Evolutionary conservation across 257 asterid genomes (phyloP).

Genomic region (Solanum chiquidenum): DNA sequence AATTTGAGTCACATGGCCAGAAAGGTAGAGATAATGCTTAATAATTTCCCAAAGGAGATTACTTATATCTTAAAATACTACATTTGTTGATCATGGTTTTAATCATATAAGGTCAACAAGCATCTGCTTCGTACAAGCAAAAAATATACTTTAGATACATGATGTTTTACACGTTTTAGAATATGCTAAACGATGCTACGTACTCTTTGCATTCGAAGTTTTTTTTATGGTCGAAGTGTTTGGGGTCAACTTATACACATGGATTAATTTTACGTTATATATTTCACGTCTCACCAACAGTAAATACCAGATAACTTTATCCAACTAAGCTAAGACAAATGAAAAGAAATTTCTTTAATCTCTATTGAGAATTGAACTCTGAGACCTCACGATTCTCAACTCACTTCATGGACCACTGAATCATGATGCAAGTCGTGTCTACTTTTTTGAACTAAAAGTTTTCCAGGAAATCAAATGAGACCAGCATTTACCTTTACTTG

Average conservation of each 20-base stretch:
- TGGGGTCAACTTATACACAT: not conserved
- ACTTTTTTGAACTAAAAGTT: not conserved
- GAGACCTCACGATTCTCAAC: not conserved
- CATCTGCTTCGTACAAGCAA: not conserved
- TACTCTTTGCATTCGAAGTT: not conserved
- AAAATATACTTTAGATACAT: not conserved
- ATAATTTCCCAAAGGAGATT: not conserved
- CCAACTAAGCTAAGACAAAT: not conserved
- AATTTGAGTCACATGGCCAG: not conserved
- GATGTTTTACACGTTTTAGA: not conserved
- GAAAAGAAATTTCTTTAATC: not conserved
- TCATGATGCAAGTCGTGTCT: too few species aligned
- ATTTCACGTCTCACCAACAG: rapidly evolving
- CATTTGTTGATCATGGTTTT: not conserved
- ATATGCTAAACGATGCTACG: not conserved
- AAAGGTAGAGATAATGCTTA: not conserved
- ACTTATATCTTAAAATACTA: not conserved
- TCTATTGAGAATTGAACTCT: too few species aligned
- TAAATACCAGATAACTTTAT: not conserved
- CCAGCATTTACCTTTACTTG: not conserved
- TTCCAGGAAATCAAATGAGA: not conserved
- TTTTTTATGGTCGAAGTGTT: too few species aligned
- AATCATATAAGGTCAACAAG: not conserved
- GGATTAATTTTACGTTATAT: not conserved
- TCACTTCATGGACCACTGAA: too few species aligned